Base-by-base conservation (phyloP, 805 yeast genomes). In the Lachancea mirantina region DNA sequence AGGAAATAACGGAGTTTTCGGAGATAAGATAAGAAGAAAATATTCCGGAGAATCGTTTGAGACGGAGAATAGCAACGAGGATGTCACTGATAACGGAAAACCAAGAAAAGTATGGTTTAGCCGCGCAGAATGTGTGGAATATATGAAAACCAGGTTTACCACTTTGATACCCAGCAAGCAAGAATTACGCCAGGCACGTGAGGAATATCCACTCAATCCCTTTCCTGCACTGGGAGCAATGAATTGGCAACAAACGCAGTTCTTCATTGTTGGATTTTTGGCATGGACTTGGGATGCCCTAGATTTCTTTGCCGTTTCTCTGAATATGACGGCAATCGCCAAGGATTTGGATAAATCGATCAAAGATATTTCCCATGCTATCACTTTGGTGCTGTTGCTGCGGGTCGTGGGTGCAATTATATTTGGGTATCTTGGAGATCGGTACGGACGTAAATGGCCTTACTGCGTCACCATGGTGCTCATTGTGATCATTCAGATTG, bases 271-370 rank as follows among this genome's bases (percentile, higher is more conserved):
- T 41, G 84, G 82, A 3, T 70, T 74, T 45, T 53, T 61, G 26
- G 81, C 76, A 20, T 80, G 87, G 87, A 68, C 80, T 2, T 67
- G 78, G 72, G 88, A 78, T 49, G 78, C 84, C 3, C 68, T 79
- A 49, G 87, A 79, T 48, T 80, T 76, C 57, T 80, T 80, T 50
- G 61, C 73, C 17, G 78, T 76, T 6, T 68, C 80, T 6, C 62
- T 77, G 30, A 70, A 74, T 36, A 77, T 71, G n/a, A 34, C 68
- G 1, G 55, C 59, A 1, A 64, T 80, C 30, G 80, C 84, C 14
- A 46, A 53, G 23, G 51, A 69, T 4, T 65, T 80, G 32, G 61
- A 61, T 28, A 59, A 54, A 5, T 36, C 64, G 1, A 64, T 70
- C 18, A 61, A 65, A 14, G 70, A 68, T 28, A 65, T 80, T 43